Conservation (phyloP, 202 grass and related monocot genomes). For the Setaria italica region DNA sequence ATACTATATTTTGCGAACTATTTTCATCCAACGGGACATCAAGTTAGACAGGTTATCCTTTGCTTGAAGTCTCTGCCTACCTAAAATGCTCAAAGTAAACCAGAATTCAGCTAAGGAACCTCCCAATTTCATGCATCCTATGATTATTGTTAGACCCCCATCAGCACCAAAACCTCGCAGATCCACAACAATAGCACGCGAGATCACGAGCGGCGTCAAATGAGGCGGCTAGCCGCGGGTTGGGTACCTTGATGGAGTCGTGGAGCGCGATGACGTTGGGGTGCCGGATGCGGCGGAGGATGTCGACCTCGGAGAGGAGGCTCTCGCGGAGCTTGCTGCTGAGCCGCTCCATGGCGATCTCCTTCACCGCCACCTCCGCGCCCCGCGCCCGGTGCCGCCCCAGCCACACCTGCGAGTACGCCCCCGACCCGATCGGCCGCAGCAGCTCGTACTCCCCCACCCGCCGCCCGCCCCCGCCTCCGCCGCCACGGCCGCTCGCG, state of each 20-base stretch:
- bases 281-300: constrained; percentile 79
- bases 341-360: constrained; percentile 82
- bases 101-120: constrained; percentile 9
- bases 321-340: constrained; percentile 88
- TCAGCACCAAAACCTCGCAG: constrained; percentile 28
- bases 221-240: not conserved
- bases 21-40: not conserved
- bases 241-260: constrained; percentile 73
- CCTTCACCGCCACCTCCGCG: constrained; percentile 89
- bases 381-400: constrained; percentile 55
- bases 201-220: not conserved
- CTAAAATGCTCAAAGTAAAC: constrained; percentile 12
- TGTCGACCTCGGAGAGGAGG: constrained; percentile 91
- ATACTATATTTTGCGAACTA: not conserved
- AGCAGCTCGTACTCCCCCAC: constrained; percentile 83
- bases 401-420: constrained; percentile 87
- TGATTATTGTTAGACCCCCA: not conserved
- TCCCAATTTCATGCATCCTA: constrained; percentile 13
- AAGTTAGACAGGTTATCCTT: not conserved
- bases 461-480: constrained; percentile 56
- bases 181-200: constrained; percentile 31
- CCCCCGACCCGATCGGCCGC: constrained; percentile 77
- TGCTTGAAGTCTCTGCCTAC: constrained; percentile 16
- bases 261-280: constrained; percentile 89
- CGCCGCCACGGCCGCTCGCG: constrained; percentile 40